phyloP scores from a whole-genome alignment of 345 rosid species.

The Excoecaria agallocha region DNA sequence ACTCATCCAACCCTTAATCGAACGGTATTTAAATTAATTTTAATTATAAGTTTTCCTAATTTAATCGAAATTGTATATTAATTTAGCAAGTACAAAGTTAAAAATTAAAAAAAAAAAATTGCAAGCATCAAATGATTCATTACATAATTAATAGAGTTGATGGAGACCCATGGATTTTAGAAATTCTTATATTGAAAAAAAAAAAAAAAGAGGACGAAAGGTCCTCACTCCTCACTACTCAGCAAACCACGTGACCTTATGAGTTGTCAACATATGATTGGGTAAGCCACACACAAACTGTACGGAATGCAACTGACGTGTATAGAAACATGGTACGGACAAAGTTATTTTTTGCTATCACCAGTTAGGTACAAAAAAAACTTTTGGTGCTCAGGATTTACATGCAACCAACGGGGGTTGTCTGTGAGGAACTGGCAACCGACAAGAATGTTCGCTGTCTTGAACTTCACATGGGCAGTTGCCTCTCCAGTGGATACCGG shows the following conservation, averaged over 20 bases:
- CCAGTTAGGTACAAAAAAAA: too few relatives aligned
- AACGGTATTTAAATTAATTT: too few relatives aligned
- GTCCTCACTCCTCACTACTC: constrained; percentile 21
- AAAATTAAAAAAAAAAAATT: too few relatives aligned
- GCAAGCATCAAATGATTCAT: too few relatives aligned
- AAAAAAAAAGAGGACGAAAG: neutral
- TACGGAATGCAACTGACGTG: constrained; percentile 24
- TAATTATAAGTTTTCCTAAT: too few relatives aligned
- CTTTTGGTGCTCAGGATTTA: constrained; percentile 22
- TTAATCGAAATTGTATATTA: too few relatives aligned
- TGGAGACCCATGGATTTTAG: too few relatives aligned
- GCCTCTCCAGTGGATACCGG: constrained; percentile 46
- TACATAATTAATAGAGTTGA: too few relatives aligned
- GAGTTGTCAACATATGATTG: constrained; percentile 23
- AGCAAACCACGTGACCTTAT: constrained; percentile 44
- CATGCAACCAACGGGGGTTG: constrained; percentile 31
- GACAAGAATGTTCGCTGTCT: constrained; percentile 65
- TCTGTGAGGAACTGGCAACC: constrained; percentile 68
- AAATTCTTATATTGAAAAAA: neutral
- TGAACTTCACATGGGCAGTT: constrained; percentile 9
- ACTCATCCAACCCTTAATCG: too few relatives aligned
- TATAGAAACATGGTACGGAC: constrained; percentile 38
- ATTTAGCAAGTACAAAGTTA: too few relatives aligned
- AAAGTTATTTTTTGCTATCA: neutral
- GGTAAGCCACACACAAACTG: neutral